These are phyloP conservation scores for Sarocladiaceae sp. DNA, from an alignment of 2,329 filamentous ascomycete genomes.

Conservation along the genomic window DNA sequence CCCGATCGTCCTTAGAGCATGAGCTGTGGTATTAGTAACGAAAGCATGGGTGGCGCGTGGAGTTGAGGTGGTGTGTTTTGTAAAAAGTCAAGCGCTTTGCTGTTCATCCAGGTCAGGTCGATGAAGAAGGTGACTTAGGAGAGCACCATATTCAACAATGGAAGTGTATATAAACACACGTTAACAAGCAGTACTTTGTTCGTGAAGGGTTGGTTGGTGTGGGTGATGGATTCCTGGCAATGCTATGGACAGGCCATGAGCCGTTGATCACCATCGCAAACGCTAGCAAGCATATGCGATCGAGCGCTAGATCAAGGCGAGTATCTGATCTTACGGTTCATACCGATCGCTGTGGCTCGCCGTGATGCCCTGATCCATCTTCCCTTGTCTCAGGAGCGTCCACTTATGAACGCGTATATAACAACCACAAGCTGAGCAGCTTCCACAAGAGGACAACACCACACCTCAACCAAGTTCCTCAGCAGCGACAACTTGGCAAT, in stretches of 20 bases:
- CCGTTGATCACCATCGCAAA: too few species aligned
- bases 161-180: too few species aligned
- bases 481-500: not conserved
- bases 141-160: conserved; percentile 10
- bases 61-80: conserved; percentile 4
- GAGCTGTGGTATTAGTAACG: not conserved
- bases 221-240: not conserved
- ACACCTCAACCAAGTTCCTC: not conserved
- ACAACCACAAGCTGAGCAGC: too few species aligned
- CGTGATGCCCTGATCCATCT: not conserved
- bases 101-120: conserved; percentile 4
- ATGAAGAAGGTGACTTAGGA: not conserved
- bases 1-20: conserved; percentile 15
- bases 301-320: not conserved
- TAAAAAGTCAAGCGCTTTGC: conserved; percentile 5
- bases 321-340: not conserved
- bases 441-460: not conserved
- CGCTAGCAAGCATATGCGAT: too few species aligned
- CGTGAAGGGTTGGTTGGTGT: too few species aligned
- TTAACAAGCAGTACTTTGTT: too few species aligned
- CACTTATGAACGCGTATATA: not conserved
- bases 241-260: not conserved
- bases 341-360: not conserved
- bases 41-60: conserved; percentile 6
- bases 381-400: too few species aligned